These are phyloP conservation scores for Porcisia deanei DNA, from an alignment of 208 protist genomes.

Conservation along the genomic window DNA sequence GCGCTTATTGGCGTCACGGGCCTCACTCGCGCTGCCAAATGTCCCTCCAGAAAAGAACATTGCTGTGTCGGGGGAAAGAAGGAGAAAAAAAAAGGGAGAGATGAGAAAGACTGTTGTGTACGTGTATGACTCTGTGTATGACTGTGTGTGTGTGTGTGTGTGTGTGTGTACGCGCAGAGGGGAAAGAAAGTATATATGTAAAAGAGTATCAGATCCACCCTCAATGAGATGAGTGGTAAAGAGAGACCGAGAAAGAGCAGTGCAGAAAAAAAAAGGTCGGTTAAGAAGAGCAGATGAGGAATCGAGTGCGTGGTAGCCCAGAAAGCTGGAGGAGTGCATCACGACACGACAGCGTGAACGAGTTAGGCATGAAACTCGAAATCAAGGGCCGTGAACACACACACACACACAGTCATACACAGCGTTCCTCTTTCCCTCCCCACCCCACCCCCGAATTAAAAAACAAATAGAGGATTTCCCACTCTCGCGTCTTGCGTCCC, in stretches of 20 bases:
- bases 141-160: constrained; percentile 2
- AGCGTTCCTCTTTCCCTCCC: background rate
- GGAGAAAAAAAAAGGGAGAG: background rate
- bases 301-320: no score
- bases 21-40: constrained; percentile 57
- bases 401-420: background rate
- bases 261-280: no score
- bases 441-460: background rate
- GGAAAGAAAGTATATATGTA: background rate
- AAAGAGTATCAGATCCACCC: constrained; percentile 2
- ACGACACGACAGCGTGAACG: no score
- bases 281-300: no score
- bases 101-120: background rate
- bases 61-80: background rate
- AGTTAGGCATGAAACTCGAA: no score
- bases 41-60: constrained; percentile 38
- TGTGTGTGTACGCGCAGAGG: constrained; percentile 3
- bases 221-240: background rate
- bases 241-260: background rate
- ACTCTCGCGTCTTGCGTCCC: no score
- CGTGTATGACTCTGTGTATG: background rate
- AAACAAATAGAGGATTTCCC: background rate
- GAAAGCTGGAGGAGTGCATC: no score
- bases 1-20: constrained; percentile 34
- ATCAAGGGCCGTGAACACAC: background rate